phyloP scores from a whole-genome alignment of 768 basidiomycete genomes.

The Vishniacozyma victoriae region DNA sequence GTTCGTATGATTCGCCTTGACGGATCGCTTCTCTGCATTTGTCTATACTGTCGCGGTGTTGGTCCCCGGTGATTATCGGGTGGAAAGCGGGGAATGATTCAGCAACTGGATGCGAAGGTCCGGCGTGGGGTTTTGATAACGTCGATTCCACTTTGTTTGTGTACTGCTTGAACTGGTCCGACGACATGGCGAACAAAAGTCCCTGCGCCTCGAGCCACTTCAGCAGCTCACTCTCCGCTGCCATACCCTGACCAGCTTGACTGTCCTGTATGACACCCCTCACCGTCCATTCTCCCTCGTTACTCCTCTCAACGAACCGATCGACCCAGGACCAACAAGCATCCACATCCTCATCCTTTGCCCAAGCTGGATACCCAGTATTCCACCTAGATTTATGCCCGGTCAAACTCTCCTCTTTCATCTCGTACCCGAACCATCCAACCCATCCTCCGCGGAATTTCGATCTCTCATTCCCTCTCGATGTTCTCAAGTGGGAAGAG shows the following conservation, averaged over 20 bases:
- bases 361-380: not conserved
- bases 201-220: constrained; percentile 24
- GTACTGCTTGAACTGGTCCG: constrained; percentile 11
- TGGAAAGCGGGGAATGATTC: constrained; percentile 27
- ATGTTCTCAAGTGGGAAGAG: not conserved
- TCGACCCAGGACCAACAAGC: constrained; percentile 44
- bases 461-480: constrained; percentile 4
- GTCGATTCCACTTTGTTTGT: not conserved
- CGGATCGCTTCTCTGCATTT: constrained; percentile 67
- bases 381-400: constrained; percentile 26
- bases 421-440: constrained; percentile 48
- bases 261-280: constrained; percentile 20
- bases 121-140: not conserved
- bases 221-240: constrained; percentile 11
- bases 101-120: constrained; percentile 1
- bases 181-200: constrained; percentile 9
- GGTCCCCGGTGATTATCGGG: constrained; percentile 17
- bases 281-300: constrained; percentile 36
- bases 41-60: constrained; percentile 65
- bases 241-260: not conserved
- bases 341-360: constrained; percentile 18
- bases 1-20: constrained; percentile 85
- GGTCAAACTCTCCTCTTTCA: constrained; percentile 45
- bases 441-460: constrained; percentile 47
- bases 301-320: constrained; percentile 23